Base-by-base conservation (phyloP, 805 yeast species). In the Candida insectorum region DNA sequence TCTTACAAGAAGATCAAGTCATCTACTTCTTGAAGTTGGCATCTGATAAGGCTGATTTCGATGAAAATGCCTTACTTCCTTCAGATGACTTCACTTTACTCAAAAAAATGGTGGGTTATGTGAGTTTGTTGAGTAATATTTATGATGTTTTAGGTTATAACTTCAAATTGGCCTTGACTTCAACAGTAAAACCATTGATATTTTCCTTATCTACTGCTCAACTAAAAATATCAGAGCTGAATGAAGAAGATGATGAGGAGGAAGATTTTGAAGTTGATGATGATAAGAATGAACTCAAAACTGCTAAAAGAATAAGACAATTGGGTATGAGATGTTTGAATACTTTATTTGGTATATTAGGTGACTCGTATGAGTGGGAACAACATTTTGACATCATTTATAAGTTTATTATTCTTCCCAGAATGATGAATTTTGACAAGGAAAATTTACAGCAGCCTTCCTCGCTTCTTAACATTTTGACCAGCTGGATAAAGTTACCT, bases 391-490 rank as follows among this genome's bases (percentile, higher is more conserved):
- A 62, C 10, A 45, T 57, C 2, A 73, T 93, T 9, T 82, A 74
- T 48, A 52, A 57, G 3, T 51, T 62, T 16, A 64, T 87, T 15
- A 62, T 91, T 10, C 47, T 54, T 14, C 88, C 95, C 6, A 74
- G 94, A 49, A 64, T 93, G 45, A 64, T 40, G 1, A 63, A 70
- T 9, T 91, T 91, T 56, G 81, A 81, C 3, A 71, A 62, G 25
- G 95, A 84, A 48, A 93, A 91, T 53, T 63, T 82, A 20, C 94
- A 87, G 51, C 87, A 83, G 48, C 81, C 91, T 0, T 87, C 97
- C 0, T 73, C 95, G 0, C 53, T 91, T 27, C 61, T 89, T 75
- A 75, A 68, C 36, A 52, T 87, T 7, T 72, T 91, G 48, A 57
- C 76, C 5, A 60, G 72, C 6, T 74, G 95, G 79, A 52, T 66